Evolutionary conservation across 495 filamentous ascomycete genomes (phyloP), one percentile per base, ranked within the genome.

Genomic region (Baudoinia panamericana): DNA sequence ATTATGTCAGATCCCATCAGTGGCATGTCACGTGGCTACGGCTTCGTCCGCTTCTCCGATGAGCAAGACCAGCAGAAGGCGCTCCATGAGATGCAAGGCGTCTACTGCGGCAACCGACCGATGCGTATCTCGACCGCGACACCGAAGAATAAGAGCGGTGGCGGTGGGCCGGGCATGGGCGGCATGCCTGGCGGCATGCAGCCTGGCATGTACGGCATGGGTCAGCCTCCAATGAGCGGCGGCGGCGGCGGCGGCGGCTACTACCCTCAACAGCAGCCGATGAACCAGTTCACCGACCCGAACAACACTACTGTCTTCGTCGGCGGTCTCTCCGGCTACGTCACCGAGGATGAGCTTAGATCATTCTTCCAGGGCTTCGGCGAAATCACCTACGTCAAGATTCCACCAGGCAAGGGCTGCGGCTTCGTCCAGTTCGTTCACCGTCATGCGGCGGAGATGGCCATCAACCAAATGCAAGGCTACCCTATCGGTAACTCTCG

Each of bases 211-310:
- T 78, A 80, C 48, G 55, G 60, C 10, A 84, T 84, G 80, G 77
- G 79, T 50, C 79, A 71, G 47, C 82, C 82, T 43, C 80, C 79
- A 13, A 78, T 86, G 66, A n/a, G n/a, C n/a, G n/a, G n/a, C n/a
- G n/a, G n/a, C n/a, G n/a, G n/a, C n/a, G n/a, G n/a, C n/a, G n/a
- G n/a, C n/a, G n/a, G n/a, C n/a, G 76, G 74, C 36, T 86, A 78
- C 67, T 88, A 84, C 59, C 82, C 80, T 42, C 73, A 78, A 45
- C 78, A 78, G 39, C 86, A 93, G 65, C 86, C 86, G 12, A 99
- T 99, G 90, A 99, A 99, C 63, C 90, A 99, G 64, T 99, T 99
- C 67, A 99, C 90, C 23, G 90, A 99, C 54, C 90, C 90, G n/a
- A 99, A 99, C 72, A 99, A 99, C 69, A 99, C 90, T 32, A 99